Conservation (phyloP, 495 filamentous ascomycete species). For the Jackrogersella minutella region DNA sequence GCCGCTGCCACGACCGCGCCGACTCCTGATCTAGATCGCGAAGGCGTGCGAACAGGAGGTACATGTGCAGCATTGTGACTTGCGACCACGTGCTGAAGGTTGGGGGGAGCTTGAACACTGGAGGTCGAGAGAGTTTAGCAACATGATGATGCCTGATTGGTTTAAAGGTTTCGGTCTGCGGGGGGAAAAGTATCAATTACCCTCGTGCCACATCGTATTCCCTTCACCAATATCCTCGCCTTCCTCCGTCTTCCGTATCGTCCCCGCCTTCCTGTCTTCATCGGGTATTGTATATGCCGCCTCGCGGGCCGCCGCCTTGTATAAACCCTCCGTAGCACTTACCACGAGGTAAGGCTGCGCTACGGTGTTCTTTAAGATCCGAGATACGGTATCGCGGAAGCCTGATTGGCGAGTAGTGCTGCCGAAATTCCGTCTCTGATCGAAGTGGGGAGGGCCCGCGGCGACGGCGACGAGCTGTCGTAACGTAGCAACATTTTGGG, state of each 20-base stretch:
- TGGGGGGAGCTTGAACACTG: constrained; percentile 69
- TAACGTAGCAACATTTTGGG: constrained; percentile 30
- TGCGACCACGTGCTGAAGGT: constrained; percentile 97
- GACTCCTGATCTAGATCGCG: constrained; percentile 71
- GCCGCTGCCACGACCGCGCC: constrained; percentile 51
- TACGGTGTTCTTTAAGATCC: constrained; percentile 46
- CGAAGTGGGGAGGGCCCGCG: not conserved
- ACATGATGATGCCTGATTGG: too few relatives aligned
- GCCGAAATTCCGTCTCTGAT: constrained; percentile 34
- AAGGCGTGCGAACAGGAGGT: constrained; percentile 86
- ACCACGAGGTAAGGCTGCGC: constrained; percentile 79
- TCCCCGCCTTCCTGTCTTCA: constrained; percentile 59
- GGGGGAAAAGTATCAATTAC: constrained; percentile 52
- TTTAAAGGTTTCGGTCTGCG: too few relatives aligned
- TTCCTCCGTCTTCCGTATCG: constrained; percentile 69
- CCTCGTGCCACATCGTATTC: constrained; percentile 81
- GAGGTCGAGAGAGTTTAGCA: constrained; percentile 24
- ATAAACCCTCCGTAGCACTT: constrained; percentile 77
- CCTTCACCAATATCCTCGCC: constrained; percentile 82
- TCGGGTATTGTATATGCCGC: constrained; percentile 77
- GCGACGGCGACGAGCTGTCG: constrained; percentile 15
- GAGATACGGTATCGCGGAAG: constrained; percentile 19
- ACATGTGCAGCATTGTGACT: constrained; percentile 95
- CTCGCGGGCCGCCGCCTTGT: constrained; percentile 76
- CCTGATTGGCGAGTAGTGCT: constrained; percentile 32